Evolutionary conservation across 805 yeast species (phyloP).

Genomic region (Zygotorulaspora sp.): DNA sequence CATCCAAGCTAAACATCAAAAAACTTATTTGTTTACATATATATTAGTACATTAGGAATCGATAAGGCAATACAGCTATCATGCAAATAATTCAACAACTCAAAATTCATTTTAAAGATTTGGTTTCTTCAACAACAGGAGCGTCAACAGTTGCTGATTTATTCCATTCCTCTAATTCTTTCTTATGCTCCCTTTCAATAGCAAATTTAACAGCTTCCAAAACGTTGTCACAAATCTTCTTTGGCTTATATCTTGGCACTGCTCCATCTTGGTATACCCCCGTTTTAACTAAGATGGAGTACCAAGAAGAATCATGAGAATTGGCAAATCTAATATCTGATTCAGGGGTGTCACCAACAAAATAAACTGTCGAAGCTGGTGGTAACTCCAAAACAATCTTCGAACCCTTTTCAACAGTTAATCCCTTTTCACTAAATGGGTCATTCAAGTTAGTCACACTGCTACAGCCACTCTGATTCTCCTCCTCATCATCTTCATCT

Average conservation of each 20-base stretch:
- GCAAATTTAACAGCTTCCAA: slow-evolving; percentile 81
- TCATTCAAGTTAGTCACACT: slow-evolving; percentile 30
- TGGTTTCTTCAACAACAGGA: slow-evolving; percentile 45
- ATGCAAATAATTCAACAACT: too few relatives aligned
- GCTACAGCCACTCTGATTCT: slow-evolving; percentile 25
- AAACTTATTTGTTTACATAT: not conserved
- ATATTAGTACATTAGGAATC: not conserved
- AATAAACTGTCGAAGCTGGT: slow-evolving; percentile 80
- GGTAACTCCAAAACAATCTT: slow-evolving; percentile 55
- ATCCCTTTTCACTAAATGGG: slow-evolving; percentile 36
- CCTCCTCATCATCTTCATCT: slow-evolving; percentile 27
- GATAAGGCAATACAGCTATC: too few relatives aligned
- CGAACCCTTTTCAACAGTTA: slow-evolving; percentile 40
- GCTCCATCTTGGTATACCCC: slow-evolving; percentile 84
- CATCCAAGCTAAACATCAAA: slow-evolving; percentile 1
- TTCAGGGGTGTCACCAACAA: slow-evolving; percentile 89
- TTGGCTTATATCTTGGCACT: slow-evolving; percentile 73
- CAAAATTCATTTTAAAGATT: too few relatives aligned
- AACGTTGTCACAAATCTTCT: slow-evolving; percentile 65
- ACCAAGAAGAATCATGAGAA: slow-evolving; percentile 81
- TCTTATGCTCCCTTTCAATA: slow-evolving; percentile 71
- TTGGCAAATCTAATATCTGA: slow-evolving; percentile 84
- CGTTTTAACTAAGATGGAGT: slow-evolving; percentile 77
- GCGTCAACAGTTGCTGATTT: slow-evolving; percentile 46
- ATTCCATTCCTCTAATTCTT: slow-evolving; percentile 74